Evolutionary conservation across 2,329 filamentous ascomycete species (phyloP).

Genomic region (Stagonosporopsis vannaccii): DNA sequence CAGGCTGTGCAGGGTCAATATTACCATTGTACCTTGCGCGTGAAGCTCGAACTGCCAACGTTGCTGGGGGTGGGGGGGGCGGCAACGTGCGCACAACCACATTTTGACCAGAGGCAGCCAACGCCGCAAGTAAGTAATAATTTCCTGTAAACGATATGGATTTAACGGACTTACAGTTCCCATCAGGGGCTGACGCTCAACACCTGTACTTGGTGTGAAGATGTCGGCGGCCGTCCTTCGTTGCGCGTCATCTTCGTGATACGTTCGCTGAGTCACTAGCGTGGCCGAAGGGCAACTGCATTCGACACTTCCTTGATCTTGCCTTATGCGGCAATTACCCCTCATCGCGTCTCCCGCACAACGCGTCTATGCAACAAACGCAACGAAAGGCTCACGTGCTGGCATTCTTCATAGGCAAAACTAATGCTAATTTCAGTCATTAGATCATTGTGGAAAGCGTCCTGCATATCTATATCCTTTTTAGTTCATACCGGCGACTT

Average conservation of each 20-base stretch:
- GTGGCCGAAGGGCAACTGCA: slow-evolving; percentile 14
- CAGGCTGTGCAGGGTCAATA: not conserved
- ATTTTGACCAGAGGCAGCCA: no score
- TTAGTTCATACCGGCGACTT: not conserved
- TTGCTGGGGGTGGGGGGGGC: no score
- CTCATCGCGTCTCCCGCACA: not conserved
- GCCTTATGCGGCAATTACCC: not conserved
- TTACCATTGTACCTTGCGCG: no score
- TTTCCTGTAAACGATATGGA: not conserved
- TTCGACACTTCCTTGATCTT: slow-evolving; percentile 5
- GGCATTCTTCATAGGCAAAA: not conserved
- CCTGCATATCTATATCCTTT: not conserved
- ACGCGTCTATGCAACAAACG: not conserved
- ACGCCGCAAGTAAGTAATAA: not conserved
- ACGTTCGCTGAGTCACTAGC: slow-evolving; percentile 4
- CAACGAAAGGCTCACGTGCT: not conserved
- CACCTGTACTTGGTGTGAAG: not conserved
- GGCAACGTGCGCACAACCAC: no score
- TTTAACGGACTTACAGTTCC: not conserved
- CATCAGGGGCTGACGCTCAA: no score
- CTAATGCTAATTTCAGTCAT: no score
- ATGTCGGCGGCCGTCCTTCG: not conserved
- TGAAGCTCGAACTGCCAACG: no score
- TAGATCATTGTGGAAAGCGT: no score
- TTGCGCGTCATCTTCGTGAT: not conserved